Base-by-base conservation (phyloP, 768 basidiomycete genomes). In the Trichaptum fuscoviolaceum region DNA sequence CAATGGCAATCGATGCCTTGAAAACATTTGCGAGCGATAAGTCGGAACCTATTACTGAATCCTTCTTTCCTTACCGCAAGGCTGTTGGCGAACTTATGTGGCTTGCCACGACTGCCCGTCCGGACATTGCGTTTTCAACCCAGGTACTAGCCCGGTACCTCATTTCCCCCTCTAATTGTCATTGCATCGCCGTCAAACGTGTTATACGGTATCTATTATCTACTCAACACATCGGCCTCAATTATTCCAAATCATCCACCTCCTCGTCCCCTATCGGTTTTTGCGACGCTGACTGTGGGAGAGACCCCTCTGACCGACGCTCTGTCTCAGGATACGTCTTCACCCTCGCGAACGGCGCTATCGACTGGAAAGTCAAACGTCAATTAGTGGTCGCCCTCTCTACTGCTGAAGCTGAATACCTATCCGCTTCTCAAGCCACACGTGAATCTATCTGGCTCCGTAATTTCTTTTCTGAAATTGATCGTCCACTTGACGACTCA, bases 391-490 rank as follows among this genome's bases (percentile, higher is more conserved):
- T 72, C 26, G 69, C 73, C 9, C 67, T 71, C 20, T 75, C 75
- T 35, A 72, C 68, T 4, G 60, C 59, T 0, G 74, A 75, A 66
- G 73, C 76, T 12, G 76, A 77, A 67, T 73, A 75, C 68, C 70
- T 75, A 61, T 71, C 75, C 1, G 30, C 66, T 0, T 60, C 66
- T 1, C 67, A 70, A 30, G 67, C 74, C 0, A 36, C 67, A 34
- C 23, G 58, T 18, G 66, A 70, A 52, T 67, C 61, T 4, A 58
- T 68, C 7, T 70, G 75, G 75, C 64, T 77, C 0, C 63, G 71
- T 0, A 7, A 58, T 2, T 60, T 76, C 0, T 68, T 63, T 26
- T 10, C 63, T 24, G 62, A 35, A 63, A 52, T 52, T 20, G 42
- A 52, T 52, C 12, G 42, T 6, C 15, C 42, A 52, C 42, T 15